Conservation (phyloP, 23 red algal species). For the Gracilariopsis chorda region DNA sequence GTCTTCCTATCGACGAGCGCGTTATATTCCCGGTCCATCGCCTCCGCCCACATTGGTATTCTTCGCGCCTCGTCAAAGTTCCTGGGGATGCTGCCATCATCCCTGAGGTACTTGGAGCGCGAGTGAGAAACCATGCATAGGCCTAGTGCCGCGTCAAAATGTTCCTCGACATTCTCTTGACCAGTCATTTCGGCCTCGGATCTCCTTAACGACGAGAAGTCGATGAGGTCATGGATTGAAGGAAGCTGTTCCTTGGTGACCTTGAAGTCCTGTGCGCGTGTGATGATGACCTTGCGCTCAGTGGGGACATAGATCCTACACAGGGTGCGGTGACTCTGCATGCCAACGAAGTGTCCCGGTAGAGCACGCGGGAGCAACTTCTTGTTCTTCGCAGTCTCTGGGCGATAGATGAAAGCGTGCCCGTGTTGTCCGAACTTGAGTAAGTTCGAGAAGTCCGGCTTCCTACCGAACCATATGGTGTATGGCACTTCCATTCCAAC, state of each 20-base stretch:
- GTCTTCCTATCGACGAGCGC: not conserved
- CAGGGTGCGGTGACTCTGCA: not conserved
- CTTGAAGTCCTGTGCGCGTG: no score
- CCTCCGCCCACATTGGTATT: not conserved
- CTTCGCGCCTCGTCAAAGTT: not conserved
- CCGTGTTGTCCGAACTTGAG: conserved; percentile 16
- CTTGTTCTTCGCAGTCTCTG: not conserved
- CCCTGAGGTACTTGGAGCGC: not conserved
- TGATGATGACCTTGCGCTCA: no score
- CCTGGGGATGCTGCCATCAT: not conserved
- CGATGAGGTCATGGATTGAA: no score
- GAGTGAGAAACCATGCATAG: no score
- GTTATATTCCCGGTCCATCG: not conserved
- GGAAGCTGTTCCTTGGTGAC: no score
- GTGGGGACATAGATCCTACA: not conserved
- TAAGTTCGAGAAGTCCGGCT: not conserved
- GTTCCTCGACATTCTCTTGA: no score
- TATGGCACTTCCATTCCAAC: not conserved
- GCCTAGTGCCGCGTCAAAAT: no score
- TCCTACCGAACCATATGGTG: not conserved
- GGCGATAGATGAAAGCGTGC: not conserved
- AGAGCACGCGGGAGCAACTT: not conserved
- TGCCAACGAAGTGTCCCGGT: not conserved
- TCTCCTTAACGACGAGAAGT: no score
- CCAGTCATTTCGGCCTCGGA: no score